Conservation (phyloP, 441 rosid genomes). For the Flueggea neowawraea region DNA sequence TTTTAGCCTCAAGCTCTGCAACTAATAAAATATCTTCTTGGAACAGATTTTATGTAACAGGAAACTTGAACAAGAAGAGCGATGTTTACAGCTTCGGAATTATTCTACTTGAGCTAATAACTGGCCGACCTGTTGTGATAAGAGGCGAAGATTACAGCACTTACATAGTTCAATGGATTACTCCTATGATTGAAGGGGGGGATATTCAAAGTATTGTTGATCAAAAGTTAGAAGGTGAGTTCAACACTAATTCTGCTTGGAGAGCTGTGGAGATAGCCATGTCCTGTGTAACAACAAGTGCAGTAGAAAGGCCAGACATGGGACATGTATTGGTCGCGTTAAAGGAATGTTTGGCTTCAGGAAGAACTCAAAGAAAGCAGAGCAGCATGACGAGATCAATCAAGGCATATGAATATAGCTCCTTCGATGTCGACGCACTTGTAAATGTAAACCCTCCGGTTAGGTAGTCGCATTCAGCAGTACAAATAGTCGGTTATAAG, state of each 20-base stretch:
- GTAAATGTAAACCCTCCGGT: no score
- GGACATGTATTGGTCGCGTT: slow-evolving; percentile 30
- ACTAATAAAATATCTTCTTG: not conserved
- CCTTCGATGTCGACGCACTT: no score
- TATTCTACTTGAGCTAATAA: slow-evolving; percentile 36
- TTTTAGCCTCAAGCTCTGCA: not conserved
- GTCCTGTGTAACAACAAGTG: slow-evolving; percentile 28
- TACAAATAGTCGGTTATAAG: no score
- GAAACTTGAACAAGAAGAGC: slow-evolving; percentile 23
- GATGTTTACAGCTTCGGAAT: slow-evolving; percentile 48
- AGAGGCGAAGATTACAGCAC: slow-evolving; percentile 2
- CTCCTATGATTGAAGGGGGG: slow-evolving; percentile 20
- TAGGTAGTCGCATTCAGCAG: no score
- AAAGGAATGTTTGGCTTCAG: slow-evolving; percentile 28
- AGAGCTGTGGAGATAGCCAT: slow-evolving; percentile 39
- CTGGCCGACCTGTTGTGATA: slow-evolving; percentile 29
- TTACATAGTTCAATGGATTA: slow-evolving; percentile 30
- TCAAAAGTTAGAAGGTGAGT: slow-evolving; percentile 25
- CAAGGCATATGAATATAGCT: no score
- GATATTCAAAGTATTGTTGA: slow-evolving; percentile 38
- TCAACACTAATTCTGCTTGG: slow-evolving; percentile 26
- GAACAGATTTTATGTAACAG: slow-evolving; percentile 23
- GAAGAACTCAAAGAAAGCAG: no score
- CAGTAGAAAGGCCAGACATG: slow-evolving; percentile 35
- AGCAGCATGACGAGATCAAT: no score